phyloP scores from a whole-genome alignment of 2,329 filamentous ascomycete species.

The Aspergillus sp. region DNA sequence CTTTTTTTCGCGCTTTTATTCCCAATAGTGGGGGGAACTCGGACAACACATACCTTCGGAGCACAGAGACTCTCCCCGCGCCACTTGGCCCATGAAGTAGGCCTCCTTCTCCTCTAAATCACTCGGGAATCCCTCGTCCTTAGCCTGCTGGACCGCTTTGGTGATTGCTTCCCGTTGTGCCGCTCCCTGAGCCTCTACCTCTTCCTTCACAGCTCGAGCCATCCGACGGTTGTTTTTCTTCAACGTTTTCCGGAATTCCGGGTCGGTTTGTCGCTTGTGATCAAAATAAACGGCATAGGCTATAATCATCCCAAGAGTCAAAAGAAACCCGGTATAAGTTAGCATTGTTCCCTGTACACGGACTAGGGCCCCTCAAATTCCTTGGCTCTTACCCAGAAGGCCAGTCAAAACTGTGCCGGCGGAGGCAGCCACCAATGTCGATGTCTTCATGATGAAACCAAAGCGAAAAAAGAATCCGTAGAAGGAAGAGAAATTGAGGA shows the following conservation, averaged over 20 bases:
- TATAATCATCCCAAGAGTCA: conserved; percentile 11
- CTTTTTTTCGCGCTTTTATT: background rate
- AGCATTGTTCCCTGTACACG: conserved; percentile 3
- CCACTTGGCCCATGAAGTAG: conserved; percentile 95
- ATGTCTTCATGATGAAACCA: conserved; percentile 42
- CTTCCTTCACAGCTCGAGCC: conserved; percentile 41
- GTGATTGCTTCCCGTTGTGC: conserved; percentile 59
- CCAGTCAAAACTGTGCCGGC: conserved; percentile 52
- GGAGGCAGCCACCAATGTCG: conserved; percentile 51
- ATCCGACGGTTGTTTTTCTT: conserved; percentile 42
- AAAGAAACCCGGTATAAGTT: conserved; percentile 1
- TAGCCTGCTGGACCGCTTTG: conserved; percentile 66
- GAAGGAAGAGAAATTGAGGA: background rate
- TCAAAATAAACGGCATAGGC: conserved; percentile 62
- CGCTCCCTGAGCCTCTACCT: conserved; percentile 40
- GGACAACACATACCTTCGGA: conserved; percentile 59
- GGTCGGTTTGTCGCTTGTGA: conserved; percentile 55
- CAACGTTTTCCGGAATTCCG: conserved; percentile 54
- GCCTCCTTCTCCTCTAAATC: conserved; percentile 89
- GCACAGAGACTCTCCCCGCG: conserved; percentile 74
- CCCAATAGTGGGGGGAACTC: background rate
- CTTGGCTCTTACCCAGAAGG: conserved; percentile 40
- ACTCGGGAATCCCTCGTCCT: conserved; percentile 82
- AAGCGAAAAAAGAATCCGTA: background rate
- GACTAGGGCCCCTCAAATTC: background rate